Evolutionary conservation across 2,329 filamentous ascomycete genomes (phyloP).

Genomic region (Thermomyces lanuginosus): DNA sequence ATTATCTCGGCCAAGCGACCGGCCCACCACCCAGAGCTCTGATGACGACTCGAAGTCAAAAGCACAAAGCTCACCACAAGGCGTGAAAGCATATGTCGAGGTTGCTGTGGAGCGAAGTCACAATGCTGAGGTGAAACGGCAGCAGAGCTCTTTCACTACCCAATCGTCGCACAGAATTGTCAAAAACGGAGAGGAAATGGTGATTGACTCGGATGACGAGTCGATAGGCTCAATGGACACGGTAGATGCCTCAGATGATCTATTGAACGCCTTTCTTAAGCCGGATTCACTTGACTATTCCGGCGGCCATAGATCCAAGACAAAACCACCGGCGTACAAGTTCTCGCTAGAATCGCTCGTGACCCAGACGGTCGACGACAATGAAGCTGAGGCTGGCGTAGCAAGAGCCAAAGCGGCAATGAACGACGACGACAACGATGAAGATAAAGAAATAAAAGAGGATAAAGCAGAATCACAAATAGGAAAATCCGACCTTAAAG

Average conservation of each 20-base stretch:
- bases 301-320: constrained; percentile 6
- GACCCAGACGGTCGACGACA: constrained; percentile 42
- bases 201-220: constrained; percentile 59
- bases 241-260: constrained; percentile 38
- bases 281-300: constrained; percentile 1
- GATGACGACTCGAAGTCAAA: no score
- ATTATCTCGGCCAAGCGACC: no score
- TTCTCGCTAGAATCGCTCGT: constrained; percentile 49
- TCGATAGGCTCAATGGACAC: constrained; percentile 42
- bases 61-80: no score
- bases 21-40: constrained; percentile 12
- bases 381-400: constrained; percentile 40
- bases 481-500: constrained; percentile 14
- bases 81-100: no score
- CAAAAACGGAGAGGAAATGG: constrained; percentile 36
- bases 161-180: constrained; percentile 36
- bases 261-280: constrained; percentile 23
- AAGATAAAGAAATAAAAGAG: constrained; percentile 4
- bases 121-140: no score
- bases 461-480: constrained; percentile 3
- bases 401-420: constrained; percentile 22
- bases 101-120: no score
- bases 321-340: constrained; percentile 39
- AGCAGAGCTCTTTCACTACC: no score
- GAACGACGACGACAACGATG: constrained; percentile 8